Base-by-base conservation (phyloP, 2,329 filamentous ascomycete genomes). In the Simplicillium sp. region DNA sequence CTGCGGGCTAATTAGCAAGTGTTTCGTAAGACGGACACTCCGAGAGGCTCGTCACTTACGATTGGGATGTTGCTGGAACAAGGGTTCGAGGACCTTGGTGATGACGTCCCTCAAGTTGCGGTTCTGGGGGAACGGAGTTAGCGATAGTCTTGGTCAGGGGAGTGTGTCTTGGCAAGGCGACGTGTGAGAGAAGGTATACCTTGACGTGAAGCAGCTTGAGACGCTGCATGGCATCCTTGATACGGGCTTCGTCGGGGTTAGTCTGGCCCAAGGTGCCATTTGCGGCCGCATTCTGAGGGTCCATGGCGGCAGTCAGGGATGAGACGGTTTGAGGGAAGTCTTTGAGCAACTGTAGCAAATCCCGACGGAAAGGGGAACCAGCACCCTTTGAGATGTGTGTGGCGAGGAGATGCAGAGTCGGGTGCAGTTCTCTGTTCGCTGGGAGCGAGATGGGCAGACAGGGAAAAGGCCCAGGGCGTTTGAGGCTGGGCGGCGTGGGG, bases 171-270 rank as follows among this genome's bases (percentile, higher is more conserved):
- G 20, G 20, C 20, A 25, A 11, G 13, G 12, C 31, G 12, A 15
- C 5, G 41, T 38, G 41, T 39, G 52, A 49, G 17, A 29, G 29
- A 9, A 11, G 11, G 5, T 18, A 37, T 66, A 69, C 74, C 64
- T 73, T 70, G 50, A 73, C 60, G 50, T 77, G 71, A n/a, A 77
- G 57, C 36, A 72, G 59, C 48, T 74, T 71, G 39, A 78, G 61
- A 29, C 67, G 63, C 49, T 69, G 59, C 49, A 77, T 61, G 17
- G 66, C 67, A 44, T 66, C 60, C 44, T 70, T 64, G 7, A 77
- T 60, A 43, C 66, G 66, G 41, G 66, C 61, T 53, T 77, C 72
- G 37, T 73, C 48, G 28, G 44, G 48, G 39, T 44, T 25, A 9
- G 20, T 25, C 9, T 25, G 20, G 20, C 20, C 20, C 20, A 9